A percentile compares a stretch with the other conserved stretches of the same genome.
Evolutionary conservation across 345 rosid species (phyloP).

Genomic region (Pugionium cornutum): DNA sequence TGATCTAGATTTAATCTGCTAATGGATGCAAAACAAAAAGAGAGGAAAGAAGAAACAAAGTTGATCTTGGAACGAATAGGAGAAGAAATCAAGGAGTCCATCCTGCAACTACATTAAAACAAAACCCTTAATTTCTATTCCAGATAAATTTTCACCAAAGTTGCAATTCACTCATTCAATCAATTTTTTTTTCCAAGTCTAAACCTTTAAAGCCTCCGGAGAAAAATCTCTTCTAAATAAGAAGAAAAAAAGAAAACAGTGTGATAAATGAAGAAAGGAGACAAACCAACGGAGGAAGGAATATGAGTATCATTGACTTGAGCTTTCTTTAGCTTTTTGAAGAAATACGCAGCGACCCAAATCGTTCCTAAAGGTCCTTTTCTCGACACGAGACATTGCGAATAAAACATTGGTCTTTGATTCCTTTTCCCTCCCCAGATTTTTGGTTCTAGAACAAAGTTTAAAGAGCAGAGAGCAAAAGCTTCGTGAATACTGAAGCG

Average conservation of each 20-base stretch:
- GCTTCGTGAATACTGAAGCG: conserved; percentile 33
- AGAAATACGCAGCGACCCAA: conserved; percentile 87
- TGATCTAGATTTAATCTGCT: background rate
- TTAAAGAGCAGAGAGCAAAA: background rate
- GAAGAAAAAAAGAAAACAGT: background rate
- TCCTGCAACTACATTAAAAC: background rate
- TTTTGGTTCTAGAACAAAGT: no score
- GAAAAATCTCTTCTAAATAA: background rate
- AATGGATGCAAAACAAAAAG: background rate
- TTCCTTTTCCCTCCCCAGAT: no score
- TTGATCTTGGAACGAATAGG: background rate
- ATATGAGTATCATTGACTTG: conserved; percentile 70
- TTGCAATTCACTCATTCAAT: conserved; percentile 2
- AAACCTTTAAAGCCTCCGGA: background rate
- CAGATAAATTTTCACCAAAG: conserved; percentile 3
- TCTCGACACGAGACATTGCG: conserved; percentile 56
- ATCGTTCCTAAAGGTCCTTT: conserved; percentile 70
- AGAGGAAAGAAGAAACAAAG: background rate
- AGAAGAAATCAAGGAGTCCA: background rate
- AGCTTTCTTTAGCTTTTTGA: conserved; percentile 69
- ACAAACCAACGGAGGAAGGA: conserved; percentile 77
- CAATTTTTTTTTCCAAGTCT: no score
- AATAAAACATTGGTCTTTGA: conserved; percentile 51
- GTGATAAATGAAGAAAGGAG: background rate
- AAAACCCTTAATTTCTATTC: conserved; percentile 28